These are phyloP conservation scores for Rhizophora apiculata DNA, from an alignment of 345 rosid genomes.

Conservation along the genomic window DNA sequence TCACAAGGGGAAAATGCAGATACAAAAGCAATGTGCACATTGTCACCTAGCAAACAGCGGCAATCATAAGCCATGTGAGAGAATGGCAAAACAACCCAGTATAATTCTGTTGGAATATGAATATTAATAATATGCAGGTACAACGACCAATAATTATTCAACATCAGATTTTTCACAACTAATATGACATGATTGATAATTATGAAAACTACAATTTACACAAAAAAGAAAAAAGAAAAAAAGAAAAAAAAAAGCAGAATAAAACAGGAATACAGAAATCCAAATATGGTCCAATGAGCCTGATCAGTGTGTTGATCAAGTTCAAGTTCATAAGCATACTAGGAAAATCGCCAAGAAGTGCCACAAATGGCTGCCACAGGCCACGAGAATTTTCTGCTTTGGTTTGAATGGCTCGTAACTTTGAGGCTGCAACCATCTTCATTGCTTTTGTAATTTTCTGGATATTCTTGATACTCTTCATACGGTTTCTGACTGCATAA, in stretches of 20 bases:
- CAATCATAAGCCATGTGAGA: neutral
- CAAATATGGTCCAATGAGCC: neutral
- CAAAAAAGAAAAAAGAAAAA: neutral
- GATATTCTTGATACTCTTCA: slow-evolving; percentile 98
- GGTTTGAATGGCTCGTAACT: slow-evolving; percentile 76
- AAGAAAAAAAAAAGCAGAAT: neutral
- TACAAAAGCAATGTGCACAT: neutral
- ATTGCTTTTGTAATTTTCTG: slow-evolving; percentile 98
- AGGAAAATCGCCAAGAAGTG: slow-evolving; percentile 70
- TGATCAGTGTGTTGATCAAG: neutral
- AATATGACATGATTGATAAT: too few relatives aligned
- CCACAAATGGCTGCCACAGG: slow-evolving; percentile 88
- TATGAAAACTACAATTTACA: neutral
- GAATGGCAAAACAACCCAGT: neutral
- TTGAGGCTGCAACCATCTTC: slow-evolving; percentile 99
- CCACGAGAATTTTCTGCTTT: slow-evolving; percentile 97
- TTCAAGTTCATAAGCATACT: slow-evolving; percentile 33
- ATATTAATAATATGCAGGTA: slow-evolving; percentile 4
- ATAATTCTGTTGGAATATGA: neutral
- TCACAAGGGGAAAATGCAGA: neutral
- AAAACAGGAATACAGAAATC: neutral
- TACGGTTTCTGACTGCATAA: slow-evolving; percentile 81
- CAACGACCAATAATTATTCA: neutral
- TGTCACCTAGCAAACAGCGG: neutral
- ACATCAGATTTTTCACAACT: too few relatives aligned